Percentiles rank a stretch among this genome's conserved stretches.
Conservation (phyloP, 331 rosid species). For the Quercus tomentella region DNA sequence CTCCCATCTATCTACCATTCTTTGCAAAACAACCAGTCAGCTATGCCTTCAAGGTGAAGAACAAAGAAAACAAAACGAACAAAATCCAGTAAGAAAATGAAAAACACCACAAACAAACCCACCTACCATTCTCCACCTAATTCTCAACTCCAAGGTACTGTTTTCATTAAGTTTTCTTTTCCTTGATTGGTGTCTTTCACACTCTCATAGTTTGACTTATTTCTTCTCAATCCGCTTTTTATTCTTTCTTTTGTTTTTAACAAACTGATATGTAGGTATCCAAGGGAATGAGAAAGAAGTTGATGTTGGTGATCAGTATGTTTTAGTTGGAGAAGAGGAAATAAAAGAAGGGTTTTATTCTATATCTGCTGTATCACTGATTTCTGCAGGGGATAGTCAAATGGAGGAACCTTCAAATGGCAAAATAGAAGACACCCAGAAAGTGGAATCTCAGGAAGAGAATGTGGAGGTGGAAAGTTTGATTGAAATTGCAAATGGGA, state of each 20-base stretch:
- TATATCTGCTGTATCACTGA: slow-evolving; percentile 4
- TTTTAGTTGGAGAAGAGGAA: slow-evolving; percentile 24
- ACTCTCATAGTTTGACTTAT: not conserved
- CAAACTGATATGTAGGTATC: not conserved
- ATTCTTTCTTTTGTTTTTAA: not conserved
- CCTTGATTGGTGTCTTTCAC: slow-evolving; percentile 7
- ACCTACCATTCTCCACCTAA: slow-evolving; percentile 3
- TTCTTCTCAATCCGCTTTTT: not conserved
- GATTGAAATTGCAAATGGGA: slow-evolving; percentile 28
- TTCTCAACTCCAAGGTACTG: slow-evolving; percentile 10
- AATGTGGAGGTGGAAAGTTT: slow-evolving; percentile 22
- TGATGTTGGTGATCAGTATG: not conserved
- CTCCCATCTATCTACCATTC: slow-evolving; percentile 30
- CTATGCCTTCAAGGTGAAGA: slow-evolving; percentile 29
- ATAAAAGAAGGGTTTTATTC: not conserved
- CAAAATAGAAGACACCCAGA: slow-evolving; percentile 21
- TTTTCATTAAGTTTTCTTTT: not conserved
- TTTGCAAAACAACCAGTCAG: slow-evolving; percentile 37
- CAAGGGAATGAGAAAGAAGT: slow-evolving; percentile 2
- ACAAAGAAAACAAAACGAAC: not conserved
- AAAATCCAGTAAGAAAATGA: not conserved
- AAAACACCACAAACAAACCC: not conserved
- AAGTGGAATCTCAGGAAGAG: slow-evolving; percentile 20
- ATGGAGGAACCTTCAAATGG: slow-evolving; percentile 51
- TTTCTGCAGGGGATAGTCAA: slow-evolving; percentile 14